Base-by-base conservation (phyloP, 1,139 yeast genomes). In the Taiozyma sp. region DNA sequence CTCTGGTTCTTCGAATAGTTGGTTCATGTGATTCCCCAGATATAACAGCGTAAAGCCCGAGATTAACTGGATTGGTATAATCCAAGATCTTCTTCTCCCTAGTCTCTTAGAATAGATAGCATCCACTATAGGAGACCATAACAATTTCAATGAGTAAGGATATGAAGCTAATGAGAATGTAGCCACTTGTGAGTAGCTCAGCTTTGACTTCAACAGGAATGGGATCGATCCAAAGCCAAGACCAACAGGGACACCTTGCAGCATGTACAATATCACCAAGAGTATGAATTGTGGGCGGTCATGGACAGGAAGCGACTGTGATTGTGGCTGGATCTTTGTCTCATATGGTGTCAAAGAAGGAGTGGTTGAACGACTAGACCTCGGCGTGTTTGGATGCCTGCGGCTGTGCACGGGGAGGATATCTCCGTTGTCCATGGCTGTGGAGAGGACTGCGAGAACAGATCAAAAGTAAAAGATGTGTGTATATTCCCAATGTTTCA, bases 91-190 rank as follows among this genome's bases (percentile, higher is more conserved):
- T 59, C 99, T 74, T 47, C 97, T 77, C 4, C 99, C 99, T 45
- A 88, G 61, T 46, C 70, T 73, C 24, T 75, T 75, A 54, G 74
- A 76, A 64, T 85, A 95, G 26, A 89, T 68, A 1, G 97, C 91
- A 66, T 93, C 99, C 7, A 93, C 98, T 26, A 93, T 79, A 0
- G 99, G 99, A 24, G 96, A 88, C 99, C 99, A 93, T 45, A 93
- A 69, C 52, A 93, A 76, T 68, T 93, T 93, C 59, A 93, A 72
- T 10, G 97, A 88, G 68, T 93, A 93, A 1, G 99, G 99, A 64
- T 93, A 95, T 6, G 97, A 83, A 0, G 98, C 97, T 56, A 93
- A 72, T 2, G 96, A 82, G 66, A 95, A 95, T 5, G 91, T 66
- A 0, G 98, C 99, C 11, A 93, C 88, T 61, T 90, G 95, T 1